Conservation (phyloP, 2,329 filamentous ascomycete species). For the Eurotiales sp. region DNA sequence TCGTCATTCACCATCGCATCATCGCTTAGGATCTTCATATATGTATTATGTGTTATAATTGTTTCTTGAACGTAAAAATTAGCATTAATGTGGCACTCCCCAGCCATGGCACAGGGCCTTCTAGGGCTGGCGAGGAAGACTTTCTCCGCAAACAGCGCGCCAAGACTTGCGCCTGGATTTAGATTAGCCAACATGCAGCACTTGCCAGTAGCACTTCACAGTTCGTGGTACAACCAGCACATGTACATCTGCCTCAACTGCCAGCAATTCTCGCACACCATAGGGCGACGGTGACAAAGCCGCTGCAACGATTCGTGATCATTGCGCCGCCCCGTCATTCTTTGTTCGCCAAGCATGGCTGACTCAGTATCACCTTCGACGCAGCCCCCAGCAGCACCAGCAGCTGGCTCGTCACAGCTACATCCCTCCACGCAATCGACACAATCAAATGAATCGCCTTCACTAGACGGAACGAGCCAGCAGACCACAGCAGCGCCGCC, state of each 20-base stretch:
- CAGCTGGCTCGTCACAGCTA: conserved; percentile 27
- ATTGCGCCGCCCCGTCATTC: conserved; percentile 1
- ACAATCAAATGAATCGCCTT: conserved; percentile 20
- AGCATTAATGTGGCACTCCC: no score
- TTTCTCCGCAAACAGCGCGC: background rate
- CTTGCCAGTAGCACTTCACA: background rate
- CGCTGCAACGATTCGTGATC: background rate
- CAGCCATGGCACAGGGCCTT: no score
- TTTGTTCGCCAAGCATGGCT: conserved; percentile 9
- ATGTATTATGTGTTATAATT: no score
- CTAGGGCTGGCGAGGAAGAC: background rate
- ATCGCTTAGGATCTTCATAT: background rate
- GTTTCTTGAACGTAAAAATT: no score
- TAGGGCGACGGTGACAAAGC: conserved; percentile 1
- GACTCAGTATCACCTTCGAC: conserved; percentile 9
- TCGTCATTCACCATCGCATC: no score
- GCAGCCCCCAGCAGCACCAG: conserved; percentile 1
- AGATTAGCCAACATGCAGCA: background rate
- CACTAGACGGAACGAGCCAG: conserved; percentile 13
- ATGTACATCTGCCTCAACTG: background rate
- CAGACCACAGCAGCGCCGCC: no score
- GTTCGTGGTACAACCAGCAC: conserved; percentile 1
- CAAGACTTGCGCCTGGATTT: no score
- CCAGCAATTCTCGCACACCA: background rate
- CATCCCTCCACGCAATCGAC: conserved; percentile 22